Conservation (phyloP, 352 stramenopile genomes). For the Phytophthora aleatoria region DNA sequence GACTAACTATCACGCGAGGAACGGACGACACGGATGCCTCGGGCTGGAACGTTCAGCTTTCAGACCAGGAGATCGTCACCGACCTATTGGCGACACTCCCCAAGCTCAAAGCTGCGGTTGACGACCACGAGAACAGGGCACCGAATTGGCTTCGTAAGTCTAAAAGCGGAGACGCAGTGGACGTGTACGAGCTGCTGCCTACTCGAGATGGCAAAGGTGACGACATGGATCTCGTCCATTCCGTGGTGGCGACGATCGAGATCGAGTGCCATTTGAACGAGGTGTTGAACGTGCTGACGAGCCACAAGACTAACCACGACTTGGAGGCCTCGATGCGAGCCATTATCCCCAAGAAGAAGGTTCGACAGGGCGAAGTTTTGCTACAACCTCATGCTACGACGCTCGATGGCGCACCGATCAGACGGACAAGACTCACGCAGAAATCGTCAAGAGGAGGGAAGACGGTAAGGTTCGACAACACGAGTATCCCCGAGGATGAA, state of each 20-base stretch:
- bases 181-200: slow-evolving; percentile 53
- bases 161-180: slow-evolving; percentile 50
- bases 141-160: slow-evolving; percentile 50
- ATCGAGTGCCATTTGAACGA: slow-evolving; percentile 69
- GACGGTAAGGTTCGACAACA: slow-evolving; percentile 26
- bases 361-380: slow-evolving; percentile 40
- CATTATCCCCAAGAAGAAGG: slow-evolving; percentile 41
- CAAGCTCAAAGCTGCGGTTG: slow-evolving; percentile 48
- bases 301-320: slow-evolving; percentile 47
- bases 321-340: slow-evolving; percentile 54
- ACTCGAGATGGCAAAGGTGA: slow-evolving; percentile 35
- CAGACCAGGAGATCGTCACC: slow-evolving; percentile 48
- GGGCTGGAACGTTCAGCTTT: slow-evolving; percentile 29
- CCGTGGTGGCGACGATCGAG: slow-evolving; percentile 51
- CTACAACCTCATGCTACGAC: slow-evolving; percentile 36
- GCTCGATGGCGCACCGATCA: slow-evolving; percentile 25
- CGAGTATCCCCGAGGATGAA: slow-evolving; percentile 19
- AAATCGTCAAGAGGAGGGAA: slow-evolving; percentile 23
- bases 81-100: slow-evolving; percentile 50
- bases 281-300: slow-evolving; percentile 61
- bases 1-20: slow-evolving; percentile 31
- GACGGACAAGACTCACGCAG: slow-evolving; percentile 8
- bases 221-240: slow-evolving; percentile 62
- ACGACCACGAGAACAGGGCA: slow-evolving; percentile 34
- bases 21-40: slow-evolving; percentile 14